A percentile compares a stretch with the other conserved stretches of the same genome.
phyloP scores from a whole-genome alignment of 257 asterid species.

The Penstemon eatonii region DNA sequence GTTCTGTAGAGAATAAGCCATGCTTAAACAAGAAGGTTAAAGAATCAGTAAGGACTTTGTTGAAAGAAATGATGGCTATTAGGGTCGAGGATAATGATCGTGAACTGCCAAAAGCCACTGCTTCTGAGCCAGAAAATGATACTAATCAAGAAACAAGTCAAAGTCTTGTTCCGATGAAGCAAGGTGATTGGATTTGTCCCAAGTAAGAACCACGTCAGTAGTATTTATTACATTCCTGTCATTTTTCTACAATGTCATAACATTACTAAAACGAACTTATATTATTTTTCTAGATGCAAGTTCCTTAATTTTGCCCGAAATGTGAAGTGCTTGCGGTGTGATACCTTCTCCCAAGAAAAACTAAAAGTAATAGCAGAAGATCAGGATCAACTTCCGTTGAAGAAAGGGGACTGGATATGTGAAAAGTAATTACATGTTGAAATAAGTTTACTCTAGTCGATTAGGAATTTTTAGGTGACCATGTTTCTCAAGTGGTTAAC shows the following conservation, averaged over 20 bases:
- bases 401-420: conserved; percentile 97
- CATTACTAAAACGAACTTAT: background rate
- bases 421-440: conserved; percentile 45
- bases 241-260: background rate
- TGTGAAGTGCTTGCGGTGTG: conserved; percentile 71
- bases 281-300: conserved; percentile 59
- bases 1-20: conserved; percentile 72
- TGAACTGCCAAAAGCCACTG: conserved; percentile 34
- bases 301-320: conserved; percentile 79
- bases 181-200: conserved; percentile 89
- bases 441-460: conserved; percentile 3
- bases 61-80: conserved; percentile 69
- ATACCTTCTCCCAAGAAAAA: conserved; percentile 52
- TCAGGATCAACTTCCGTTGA: conserved; percentile 71
- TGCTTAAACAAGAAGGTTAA: conserved; percentile 54
- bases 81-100: conserved; percentile 38
- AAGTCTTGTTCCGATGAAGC: conserved; percentile 44
- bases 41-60: conserved; percentile 65
- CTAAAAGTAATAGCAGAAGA: conserved; percentile 53
- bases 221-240: background rate
- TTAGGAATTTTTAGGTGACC: background rate
- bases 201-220: conserved; percentile 47
- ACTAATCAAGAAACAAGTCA: conserved; percentile 39
- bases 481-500: conserved; percentile 24
- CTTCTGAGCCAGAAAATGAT: conserved; percentile 33